Conservation (phyloP, 1,139 yeast genomes). For the Kodamaea ohmeri region DNA sequence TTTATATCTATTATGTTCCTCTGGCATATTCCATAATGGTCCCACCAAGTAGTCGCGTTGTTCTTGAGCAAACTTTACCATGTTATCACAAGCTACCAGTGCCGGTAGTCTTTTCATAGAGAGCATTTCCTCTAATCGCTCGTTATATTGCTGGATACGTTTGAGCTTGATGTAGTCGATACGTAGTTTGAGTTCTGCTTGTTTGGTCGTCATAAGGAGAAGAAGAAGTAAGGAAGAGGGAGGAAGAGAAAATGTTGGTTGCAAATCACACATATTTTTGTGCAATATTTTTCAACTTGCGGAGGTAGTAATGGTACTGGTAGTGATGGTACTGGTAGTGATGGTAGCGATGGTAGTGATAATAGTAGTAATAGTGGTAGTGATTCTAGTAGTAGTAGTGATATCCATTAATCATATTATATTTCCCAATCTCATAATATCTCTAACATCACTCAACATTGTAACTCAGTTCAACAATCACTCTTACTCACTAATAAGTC, state of each 20-base stretch:
- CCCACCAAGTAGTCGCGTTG: constrained; percentile 56
- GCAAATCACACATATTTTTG: constrained; percentile 3
- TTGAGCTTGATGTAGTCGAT: constrained; percentile 53
- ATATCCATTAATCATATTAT: too few relatives aligned
- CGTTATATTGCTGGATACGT: constrained; percentile 61
- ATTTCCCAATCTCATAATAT: too few relatives aligned
- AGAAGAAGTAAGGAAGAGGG: neutral
- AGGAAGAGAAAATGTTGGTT: neutral
- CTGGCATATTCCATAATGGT: constrained; percentile 40
- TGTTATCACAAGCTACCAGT: constrained; percentile 58
- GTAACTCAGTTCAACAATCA: too few relatives aligned
- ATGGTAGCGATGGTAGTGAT: too few relatives aligned
- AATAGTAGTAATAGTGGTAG: too few relatives aligned
- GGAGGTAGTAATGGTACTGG: too few relatives aligned
- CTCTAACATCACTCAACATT: too few relatives aligned
- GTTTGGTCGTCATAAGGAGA: constrained; percentile 8
- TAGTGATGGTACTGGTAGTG: too few relatives aligned
- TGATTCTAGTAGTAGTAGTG: too few relatives aligned
- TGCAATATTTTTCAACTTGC: neutral
- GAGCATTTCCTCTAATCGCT: constrained; percentile 52
- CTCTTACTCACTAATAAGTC: too few relatives aligned
- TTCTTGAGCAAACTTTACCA: constrained; percentile 43
- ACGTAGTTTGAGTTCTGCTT: constrained; percentile 26
- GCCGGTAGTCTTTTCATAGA: constrained; percentile 63
- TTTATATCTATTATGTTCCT: neutral